These are phyloP conservation scores for Trifolium fragiferum DNA, from an alignment of 306 rosid genomes.

Conservation along the genomic window DNA sequence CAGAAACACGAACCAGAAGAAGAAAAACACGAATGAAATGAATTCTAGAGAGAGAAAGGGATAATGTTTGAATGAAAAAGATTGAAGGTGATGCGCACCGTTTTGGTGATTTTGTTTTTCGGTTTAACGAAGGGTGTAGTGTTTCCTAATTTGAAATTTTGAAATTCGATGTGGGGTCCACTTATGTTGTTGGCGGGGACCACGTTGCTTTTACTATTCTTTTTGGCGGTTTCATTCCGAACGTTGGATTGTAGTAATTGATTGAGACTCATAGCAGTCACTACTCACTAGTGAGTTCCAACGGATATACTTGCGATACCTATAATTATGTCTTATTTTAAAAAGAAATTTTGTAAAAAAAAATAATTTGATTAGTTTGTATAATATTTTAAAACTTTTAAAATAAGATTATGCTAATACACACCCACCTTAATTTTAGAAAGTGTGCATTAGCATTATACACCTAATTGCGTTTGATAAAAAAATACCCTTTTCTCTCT, in stretches of 20 bases:
- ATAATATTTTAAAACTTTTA: too few species aligned
- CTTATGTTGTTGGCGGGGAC: constrained; percentile 26
- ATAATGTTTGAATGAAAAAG: neutral
- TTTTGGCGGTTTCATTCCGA: constrained; percentile 16
- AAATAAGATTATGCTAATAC: too few species aligned
- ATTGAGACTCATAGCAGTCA: neutral
- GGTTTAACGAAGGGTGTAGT: neutral
- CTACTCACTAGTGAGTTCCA: neutral
- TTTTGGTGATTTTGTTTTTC: constrained; percentile 21
- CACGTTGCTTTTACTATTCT: neutral
- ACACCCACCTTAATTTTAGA: too few species aligned
- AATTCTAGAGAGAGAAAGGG: neutral
- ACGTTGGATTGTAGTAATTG: constrained; percentile 16
- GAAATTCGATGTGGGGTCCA: constrained; percentile 26
- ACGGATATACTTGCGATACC: too few species aligned
- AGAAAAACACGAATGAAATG: neutral
- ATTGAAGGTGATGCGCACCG: constrained; percentile 14
- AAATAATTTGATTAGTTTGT: too few species aligned
- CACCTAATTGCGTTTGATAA: too few species aligned
- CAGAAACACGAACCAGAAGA: too few species aligned
- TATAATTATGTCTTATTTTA: too few species aligned
- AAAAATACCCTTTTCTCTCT: too few species aligned
- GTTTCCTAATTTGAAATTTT: constrained; percentile 14
- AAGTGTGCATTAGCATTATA: too few species aligned
- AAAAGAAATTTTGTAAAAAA: too few species aligned